Conservation (phyloP, 2,329 filamentous ascomycete genomes). For the Blastomyces percursus region DNA sequence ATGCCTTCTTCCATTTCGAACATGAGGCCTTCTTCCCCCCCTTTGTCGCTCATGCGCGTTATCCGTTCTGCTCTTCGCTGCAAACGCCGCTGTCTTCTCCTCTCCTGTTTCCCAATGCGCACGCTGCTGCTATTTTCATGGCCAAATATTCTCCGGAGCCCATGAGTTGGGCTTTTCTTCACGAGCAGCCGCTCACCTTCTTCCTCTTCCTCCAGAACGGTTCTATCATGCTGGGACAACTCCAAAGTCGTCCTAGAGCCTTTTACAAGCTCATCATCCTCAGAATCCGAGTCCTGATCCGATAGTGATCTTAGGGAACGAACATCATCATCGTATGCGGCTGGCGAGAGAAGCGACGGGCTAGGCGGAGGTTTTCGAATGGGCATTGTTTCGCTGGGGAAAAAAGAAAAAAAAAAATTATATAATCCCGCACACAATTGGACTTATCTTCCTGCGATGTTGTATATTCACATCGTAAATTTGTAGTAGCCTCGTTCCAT, state of each 20-base stretch:
- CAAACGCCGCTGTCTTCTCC: conserved; percentile 40
- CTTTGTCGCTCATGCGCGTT: conserved; percentile 41
- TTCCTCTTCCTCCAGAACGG: conserved; percentile 65
- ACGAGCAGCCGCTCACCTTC: conserved; percentile 41
- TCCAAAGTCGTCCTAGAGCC: conserved; percentile 59
- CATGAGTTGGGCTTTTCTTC: conserved; percentile 26
- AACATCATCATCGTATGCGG: conserved; percentile 58
- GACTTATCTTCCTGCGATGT: not conserved
- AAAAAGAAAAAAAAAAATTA: too few relatives aligned
- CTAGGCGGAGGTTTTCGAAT: conserved; percentile 16
- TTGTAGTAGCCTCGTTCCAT: not conserved
- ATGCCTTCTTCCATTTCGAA: conserved; percentile 82
- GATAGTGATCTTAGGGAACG: conserved; percentile 50
- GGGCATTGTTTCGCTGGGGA: conserved; percentile 9
- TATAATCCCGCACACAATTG: not conserved
- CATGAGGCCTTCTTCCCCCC: conserved; percentile 63
- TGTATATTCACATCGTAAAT: not conserved
- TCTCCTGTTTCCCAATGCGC: conserved; percentile 42
- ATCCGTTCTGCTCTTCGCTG: conserved; percentile 29
- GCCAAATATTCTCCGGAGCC: conserved; percentile 33
- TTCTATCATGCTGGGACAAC: conserved; percentile 56
- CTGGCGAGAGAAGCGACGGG: conserved; percentile 49
- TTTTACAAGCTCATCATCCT: conserved; percentile 59
- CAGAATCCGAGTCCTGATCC: conserved; percentile 65
- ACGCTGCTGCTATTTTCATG: conserved; percentile 35